A percentile compares a stretch with the other conserved stretches of the same genome.
Conservation (phyloP, 768 basidiomycete species). For the Exidia glandulosa region DNA sequence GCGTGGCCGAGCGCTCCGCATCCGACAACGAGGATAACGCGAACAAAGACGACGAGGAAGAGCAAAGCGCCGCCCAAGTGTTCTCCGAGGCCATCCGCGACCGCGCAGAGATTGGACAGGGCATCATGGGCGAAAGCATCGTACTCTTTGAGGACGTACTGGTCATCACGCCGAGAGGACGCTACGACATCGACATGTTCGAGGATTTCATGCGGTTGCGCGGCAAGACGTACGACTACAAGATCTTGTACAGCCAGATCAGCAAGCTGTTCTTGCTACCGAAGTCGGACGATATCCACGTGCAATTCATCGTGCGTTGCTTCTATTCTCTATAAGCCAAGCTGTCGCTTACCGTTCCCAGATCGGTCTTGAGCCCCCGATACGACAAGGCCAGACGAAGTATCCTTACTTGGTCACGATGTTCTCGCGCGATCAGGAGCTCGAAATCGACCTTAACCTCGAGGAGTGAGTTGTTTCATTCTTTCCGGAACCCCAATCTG, state of each 20-base stretch:
- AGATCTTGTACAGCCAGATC: constrained; percentile 84
- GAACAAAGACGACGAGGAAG: constrained; percentile 51
- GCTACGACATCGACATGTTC: constrained; percentile 98
- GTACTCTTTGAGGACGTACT: constrained; percentile 92
- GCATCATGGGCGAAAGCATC: constrained; percentile 77
- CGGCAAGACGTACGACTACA: constrained; percentile 99
- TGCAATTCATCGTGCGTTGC: constrained; percentile 79
- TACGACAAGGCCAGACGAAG: constrained; percentile 93
- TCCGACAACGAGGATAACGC: constrained; percentile 31
- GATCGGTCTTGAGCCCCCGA: constrained; percentile 87
- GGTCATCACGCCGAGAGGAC: constrained; percentile 89
- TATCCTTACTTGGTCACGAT: constrained; percentile 99
- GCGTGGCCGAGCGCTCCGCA: constrained; percentile 45
- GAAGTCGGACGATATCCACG: constrained; percentile 85
- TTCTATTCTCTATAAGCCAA: neutral
- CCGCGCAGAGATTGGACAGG: constrained; percentile 83
- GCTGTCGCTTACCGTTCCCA: constrained; percentile 1
- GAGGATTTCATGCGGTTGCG: constrained; percentile 85
- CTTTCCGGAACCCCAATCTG: neutral
- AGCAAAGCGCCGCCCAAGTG: constrained; percentile 84
- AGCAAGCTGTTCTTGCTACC: constrained; percentile 85
- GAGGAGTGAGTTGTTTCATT: constrained; percentile 51
- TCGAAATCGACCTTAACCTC: constrained; percentile 90
- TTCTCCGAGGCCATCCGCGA: constrained; percentile 97
- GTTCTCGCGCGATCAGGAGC: constrained; percentile 93